Conservation (phyloP, 2,329 filamentous ascomycete genomes). For the Fusarium sp. region DNA sequence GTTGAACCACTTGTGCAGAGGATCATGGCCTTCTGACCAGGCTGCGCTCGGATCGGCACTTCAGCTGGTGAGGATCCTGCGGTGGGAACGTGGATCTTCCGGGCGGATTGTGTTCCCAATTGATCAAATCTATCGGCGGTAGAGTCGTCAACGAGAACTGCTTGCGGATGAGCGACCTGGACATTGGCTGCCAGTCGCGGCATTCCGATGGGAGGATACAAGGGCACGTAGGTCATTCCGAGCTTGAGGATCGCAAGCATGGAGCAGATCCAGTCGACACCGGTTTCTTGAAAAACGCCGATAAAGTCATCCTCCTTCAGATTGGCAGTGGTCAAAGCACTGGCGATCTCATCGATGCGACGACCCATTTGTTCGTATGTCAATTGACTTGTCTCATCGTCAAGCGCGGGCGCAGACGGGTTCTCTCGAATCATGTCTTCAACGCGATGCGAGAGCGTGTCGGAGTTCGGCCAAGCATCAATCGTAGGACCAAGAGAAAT, state of each 20-base stretch:
- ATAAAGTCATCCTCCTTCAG: background rate
- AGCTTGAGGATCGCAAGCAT: slow-evolving; percentile 14
- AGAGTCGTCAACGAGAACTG: slow-evolving; percentile 7
- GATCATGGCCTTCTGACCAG: slow-evolving; percentile 3
- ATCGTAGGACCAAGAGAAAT: background rate
- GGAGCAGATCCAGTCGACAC: slow-evolving; percentile 5
- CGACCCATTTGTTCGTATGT: background rate
- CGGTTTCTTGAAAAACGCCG: slow-evolving; percentile 9
- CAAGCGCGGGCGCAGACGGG: background rate
- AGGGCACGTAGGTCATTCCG: slow-evolving; percentile 11
- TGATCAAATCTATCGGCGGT: background rate
- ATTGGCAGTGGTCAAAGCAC: background rate
- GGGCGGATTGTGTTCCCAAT: background rate
- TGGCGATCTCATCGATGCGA: background rate
- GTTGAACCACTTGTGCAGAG: slow-evolving; percentile 29
- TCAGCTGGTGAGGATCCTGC: background rate
- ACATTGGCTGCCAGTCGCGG: slow-evolving; percentile 6
- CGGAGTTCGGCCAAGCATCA: background rate
- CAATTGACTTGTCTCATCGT: background rate
- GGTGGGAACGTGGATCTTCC: background rate
- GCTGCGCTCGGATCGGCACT: background rate
- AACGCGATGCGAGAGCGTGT: background rate
- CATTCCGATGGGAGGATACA: slow-evolving; percentile 5
- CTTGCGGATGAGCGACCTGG: slow-evolving; percentile 3
- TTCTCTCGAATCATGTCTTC: background rate